These are phyloP conservation scores for Suillus occidentalis DNA, from an alignment of 768 basidiomycete genomes.

Conservation along the genomic window DNA sequence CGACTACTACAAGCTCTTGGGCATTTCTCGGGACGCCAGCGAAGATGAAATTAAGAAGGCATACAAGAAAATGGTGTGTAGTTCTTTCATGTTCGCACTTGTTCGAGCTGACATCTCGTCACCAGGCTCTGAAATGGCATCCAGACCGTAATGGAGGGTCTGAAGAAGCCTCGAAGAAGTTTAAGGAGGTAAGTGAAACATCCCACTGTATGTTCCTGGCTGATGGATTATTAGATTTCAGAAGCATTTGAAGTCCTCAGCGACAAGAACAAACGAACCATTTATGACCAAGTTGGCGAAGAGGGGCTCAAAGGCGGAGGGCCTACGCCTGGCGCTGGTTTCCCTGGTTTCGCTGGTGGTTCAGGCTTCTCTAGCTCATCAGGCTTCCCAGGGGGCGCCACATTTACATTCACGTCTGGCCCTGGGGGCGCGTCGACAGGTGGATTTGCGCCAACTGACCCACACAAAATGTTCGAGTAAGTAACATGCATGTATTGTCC, in stretches of 20 bases:
- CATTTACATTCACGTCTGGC: slow-evolving; percentile 58
- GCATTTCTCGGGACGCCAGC: slow-evolving; percentile 65
- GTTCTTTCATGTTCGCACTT: not conserved
- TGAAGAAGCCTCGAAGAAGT: slow-evolving; percentile 84
- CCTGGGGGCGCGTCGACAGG: slow-evolving; percentile 37
- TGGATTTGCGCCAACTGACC: slow-evolving; percentile 79
- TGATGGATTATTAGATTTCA: slow-evolving; percentile 56
- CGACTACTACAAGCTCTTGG: slow-evolving; percentile 89
- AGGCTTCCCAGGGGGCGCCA: slow-evolving; percentile 48
- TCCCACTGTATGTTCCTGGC: not conserved
- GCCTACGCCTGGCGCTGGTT: slow-evolving; percentile 48
- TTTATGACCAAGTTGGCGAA: slow-evolving; percentile 94
- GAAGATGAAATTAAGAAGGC: slow-evolving; percentile 93
- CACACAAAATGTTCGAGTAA: slow-evolving; percentile 86
- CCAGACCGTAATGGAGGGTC: slow-evolving; percentile 88
- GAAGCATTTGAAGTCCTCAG: slow-evolving; percentile 96
- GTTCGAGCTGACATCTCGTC: slow-evolving; percentile 9
- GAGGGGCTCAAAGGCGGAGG: slow-evolving; percentile 85
- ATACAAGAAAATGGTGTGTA: slow-evolving; percentile 86
- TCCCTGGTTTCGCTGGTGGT: slow-evolving; percentile 40
- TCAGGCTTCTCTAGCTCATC: slow-evolving; percentile 21
- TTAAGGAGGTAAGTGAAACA: slow-evolving; percentile 71
- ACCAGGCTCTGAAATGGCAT: slow-evolving; percentile 89
- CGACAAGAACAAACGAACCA: slow-evolving; percentile 78
- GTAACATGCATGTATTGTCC: slow-evolving; percentile 30